Evolutionary conservation across 768 basidiomycete genomes (phyloP).

Genomic region (Hygrophorus russula): DNA sequence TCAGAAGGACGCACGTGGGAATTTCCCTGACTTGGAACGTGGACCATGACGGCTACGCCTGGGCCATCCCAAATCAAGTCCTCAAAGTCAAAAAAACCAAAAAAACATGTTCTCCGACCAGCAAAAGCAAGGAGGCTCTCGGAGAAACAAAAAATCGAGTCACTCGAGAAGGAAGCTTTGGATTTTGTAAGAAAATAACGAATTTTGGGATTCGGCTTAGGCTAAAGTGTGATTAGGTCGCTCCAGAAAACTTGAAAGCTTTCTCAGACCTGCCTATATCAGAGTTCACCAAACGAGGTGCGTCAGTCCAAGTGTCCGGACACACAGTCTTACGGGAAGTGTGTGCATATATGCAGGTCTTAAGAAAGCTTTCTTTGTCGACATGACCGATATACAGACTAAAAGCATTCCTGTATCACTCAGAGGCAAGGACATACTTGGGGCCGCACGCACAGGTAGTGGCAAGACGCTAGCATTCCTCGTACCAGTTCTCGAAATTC

Average conservation of each 20-base stretch:
- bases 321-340: neutral
- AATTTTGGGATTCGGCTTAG: conserved; percentile 3
- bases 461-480: conserved; percentile 97
- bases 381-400: conserved; percentile 89
- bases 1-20: too few species aligned
- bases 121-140: conserved; percentile 19
- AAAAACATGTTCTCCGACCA: neutral
- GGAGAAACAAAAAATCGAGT: conserved; percentile 27
- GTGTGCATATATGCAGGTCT: conserved; percentile 68
- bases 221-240: conserved; percentile 27
- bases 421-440: conserved; percentile 93
- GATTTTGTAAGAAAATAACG: conserved; percentile 25
- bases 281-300: conserved; percentile 62
- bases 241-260: conserved; percentile 36
- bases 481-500: conserved; percentile 82
- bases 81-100: conserved; percentile 3
- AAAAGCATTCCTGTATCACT: conserved; percentile 84
- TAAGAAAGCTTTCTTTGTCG: conserved; percentile 74
- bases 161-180: conserved; percentile 19
- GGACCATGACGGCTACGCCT: conserved; percentile 2
- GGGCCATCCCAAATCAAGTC: conserved; percentile 7
- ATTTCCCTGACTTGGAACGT: too few species aligned
- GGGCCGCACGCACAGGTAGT: conserved; percentile 90
- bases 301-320: neutral
- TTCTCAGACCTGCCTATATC: conserved; percentile 78